Conservation (phyloP, 2,329 filamentous ascomycete species). For the Aspergillus ochraceus region DNA sequence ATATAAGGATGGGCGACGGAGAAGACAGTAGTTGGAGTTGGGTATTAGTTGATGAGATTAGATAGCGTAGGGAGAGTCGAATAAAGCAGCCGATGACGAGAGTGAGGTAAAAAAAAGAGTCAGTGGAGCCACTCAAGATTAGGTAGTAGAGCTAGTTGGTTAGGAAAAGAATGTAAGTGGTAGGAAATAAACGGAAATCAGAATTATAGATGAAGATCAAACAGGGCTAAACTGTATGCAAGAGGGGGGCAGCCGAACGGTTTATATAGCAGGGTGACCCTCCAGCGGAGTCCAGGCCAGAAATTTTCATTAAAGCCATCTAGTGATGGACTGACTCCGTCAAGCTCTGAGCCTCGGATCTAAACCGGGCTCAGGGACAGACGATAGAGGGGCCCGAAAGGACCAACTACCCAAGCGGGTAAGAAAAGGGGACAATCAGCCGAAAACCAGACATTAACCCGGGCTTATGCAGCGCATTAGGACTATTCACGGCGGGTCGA, state of each 20-base stretch:
- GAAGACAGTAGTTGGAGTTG: neutral
- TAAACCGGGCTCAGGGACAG: slow-evolving; percentile 2
- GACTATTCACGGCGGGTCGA: neutral
- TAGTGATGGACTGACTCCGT: slow-evolving; percentile 2
- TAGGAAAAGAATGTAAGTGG: neutral
- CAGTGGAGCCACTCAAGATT: neutral
- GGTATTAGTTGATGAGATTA: neutral
- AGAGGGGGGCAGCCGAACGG: neutral
- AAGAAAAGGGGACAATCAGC: slow-evolving; percentile 4
- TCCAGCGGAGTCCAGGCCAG: too few relatives aligned
- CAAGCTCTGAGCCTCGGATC: slow-evolving; percentile 9
- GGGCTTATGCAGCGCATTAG: slow-evolving; percentile 14
- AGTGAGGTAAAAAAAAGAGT: neutral
- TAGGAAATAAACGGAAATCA: neutral
- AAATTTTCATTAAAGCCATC: neutral
- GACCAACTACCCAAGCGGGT: slow-evolving; percentile 1
- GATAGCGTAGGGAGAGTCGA: neutral
- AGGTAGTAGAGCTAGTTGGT: neutral
- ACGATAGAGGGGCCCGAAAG: neutral
- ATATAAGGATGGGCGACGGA: too few relatives aligned
- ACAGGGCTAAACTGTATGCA: neutral
- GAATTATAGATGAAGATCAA: neutral
- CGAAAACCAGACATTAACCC: slow-evolving; percentile 9
- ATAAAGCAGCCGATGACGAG: neutral
- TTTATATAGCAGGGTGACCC: neutral